Evolutionary conservation across 169 alveolate genomes (phyloP), one percentile per base, ranked within the genome.

Genomic region (Neospora caninum): DNA sequence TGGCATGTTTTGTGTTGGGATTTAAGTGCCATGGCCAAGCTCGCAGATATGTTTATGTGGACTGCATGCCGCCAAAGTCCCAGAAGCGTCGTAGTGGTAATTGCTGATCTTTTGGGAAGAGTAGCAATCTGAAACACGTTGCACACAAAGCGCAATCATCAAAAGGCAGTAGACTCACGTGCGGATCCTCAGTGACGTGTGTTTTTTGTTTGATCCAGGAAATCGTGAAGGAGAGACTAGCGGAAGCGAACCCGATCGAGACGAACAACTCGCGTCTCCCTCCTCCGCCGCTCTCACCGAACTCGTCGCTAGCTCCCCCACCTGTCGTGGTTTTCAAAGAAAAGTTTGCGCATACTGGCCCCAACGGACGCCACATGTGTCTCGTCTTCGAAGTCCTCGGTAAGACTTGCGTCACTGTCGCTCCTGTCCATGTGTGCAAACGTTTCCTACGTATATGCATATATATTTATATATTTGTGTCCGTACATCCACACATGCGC

Each of bases 351-450:
- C 99, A 98, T 95, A 94, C 96, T 88, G 99, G 99, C 36, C 99
- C 99, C 22, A 98, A 99, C 95, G 99, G 99, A 42, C 97, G 97
- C 78, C 99, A 99, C 95, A 98, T 98, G 91, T 99, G 99, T 91
- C 98, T 99, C 98, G 99, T 99, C 25, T 99, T 99, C 96, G 99
- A 99, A 96, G 98, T 98, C 64, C 96, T 99, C 96, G 99, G 99
- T 13, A 43, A 45, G 95, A 49, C 58, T 49, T 49, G 22, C 58
- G 58, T 49, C 58, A 49, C 58, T 13, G 58, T 7, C 22, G 58
- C 13, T 49, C 58, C 4, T 13, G 13, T 13, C 58, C 58, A 49
- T 13, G 58, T 49, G 13, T 49, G 58, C 58, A 49, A 49, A 7
- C 58, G 58, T 49, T 49, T 49, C 58, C 58, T 7, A 49, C 58